Percentiles rank a stretch among this genome's conserved stretches.
These are phyloP conservation scores for Xylariaceae sp. DNA, from an alignment of 2,329 filamentous ascomycete genomes.

Conservation along the genomic window DNA sequence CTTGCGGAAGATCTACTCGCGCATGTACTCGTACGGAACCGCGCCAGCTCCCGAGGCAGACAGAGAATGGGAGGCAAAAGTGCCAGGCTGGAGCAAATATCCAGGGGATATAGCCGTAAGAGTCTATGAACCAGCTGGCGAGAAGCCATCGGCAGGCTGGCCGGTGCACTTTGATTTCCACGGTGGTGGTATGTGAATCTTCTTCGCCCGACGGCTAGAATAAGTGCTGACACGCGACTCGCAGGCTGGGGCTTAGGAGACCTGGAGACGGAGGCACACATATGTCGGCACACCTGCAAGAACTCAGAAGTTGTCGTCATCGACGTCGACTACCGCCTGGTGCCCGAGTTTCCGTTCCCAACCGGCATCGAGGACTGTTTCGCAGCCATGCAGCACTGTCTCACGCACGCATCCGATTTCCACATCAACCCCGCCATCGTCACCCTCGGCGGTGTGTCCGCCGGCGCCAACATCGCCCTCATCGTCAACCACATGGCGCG, in stretches of 20 bases:
- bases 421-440: not conserved
- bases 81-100: not conserved
- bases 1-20: not conserved
- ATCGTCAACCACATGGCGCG: conserved; percentile 36
- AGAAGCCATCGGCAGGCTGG: not conserved
- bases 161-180: conserved; percentile 2
- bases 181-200: no score
- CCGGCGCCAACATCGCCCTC: conserved; percentile 38
- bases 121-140: not conserved
- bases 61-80: not conserved
- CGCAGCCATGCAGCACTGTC: no score
- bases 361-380: not conserved
- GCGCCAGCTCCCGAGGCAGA: not conserved
- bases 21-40: conserved; percentile 1
- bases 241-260: conserved; percentile 1
- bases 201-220: not conserved
- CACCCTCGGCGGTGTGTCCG: conserved; percentile 39
- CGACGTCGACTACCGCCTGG: conserved; percentile 3
- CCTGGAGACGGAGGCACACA: conserved; percentile 1
- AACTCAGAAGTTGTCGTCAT: not conserved
- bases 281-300: not conserved
- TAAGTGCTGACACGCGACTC: not conserved
- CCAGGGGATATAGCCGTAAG: no score
- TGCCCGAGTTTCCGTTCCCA: conserved; percentile 1
- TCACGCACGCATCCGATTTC: not conserved